Evolutionary conservation across 176 grass and related monocot genomes (phyloP).

Genomic region (Carex pumila): DNA sequence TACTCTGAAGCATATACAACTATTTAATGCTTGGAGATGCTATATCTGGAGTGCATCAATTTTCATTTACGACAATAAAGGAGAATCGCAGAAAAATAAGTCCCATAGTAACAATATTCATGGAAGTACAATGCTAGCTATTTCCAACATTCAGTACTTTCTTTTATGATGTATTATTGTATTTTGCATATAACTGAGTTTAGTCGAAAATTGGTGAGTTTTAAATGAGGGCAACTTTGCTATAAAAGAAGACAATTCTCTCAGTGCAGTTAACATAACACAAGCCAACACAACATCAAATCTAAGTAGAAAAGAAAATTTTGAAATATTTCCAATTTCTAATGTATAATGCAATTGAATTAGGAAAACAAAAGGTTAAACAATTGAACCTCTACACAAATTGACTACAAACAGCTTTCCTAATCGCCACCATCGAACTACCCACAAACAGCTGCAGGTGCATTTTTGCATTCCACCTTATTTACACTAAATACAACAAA

Average conservation of each 20-base stretch:
- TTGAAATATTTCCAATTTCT: background rate
- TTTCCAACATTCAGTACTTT: background rate
- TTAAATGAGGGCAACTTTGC: background rate
- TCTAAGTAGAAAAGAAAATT: background rate
- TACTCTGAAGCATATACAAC: no score
- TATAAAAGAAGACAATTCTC: background rate
- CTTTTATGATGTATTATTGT: background rate
- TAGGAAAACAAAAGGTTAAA: background rate
- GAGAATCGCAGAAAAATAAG: background rate
- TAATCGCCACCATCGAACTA: background rate
- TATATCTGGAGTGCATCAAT: background rate
- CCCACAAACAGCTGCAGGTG: background rate
- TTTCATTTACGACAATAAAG: background rate
- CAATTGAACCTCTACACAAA: background rate
- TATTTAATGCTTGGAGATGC: no score
- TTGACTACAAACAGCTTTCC: constrained; percentile 4
- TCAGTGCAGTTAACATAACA: background rate
- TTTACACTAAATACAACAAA: constrained; percentile 23
- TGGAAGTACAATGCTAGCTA: background rate
- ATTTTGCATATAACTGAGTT: background rate
- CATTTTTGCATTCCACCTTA: background rate
- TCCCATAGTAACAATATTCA: background rate
- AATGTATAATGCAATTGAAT: background rate
- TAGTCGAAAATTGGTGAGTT: background rate
- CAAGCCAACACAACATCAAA: background rate